A percentile compares a stretch with the other conserved stretches of the same genome.
These are phyloP conservation scores for Ophiostoma pallidulum DNA, from an alignment of 2,329 filamentous ascomycete genomes.

Conservation along the genomic window DNA sequence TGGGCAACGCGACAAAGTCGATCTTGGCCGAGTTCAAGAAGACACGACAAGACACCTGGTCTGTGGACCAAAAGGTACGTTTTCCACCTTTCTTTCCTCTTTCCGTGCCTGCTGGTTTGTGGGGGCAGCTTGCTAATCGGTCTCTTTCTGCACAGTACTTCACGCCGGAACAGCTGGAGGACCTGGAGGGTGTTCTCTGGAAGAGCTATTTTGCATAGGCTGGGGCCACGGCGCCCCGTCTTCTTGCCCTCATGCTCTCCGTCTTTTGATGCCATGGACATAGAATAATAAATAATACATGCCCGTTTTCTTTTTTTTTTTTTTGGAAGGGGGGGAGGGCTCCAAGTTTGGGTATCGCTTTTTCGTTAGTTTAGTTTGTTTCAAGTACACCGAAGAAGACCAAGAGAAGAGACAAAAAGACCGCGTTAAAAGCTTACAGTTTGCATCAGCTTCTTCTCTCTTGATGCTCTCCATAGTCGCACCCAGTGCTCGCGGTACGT, in stretches of 20 bases:
- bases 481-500: no score
- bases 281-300: no score
- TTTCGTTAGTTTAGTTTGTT: no score
- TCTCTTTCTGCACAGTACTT: constrained; percentile 50
- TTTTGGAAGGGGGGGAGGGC: no score
- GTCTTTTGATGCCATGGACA: no score
- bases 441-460: no score
- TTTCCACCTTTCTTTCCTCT: not conserved
- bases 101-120: not conserved
- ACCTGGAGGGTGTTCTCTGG: constrained; percentile 93
- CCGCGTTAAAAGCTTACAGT: no score
- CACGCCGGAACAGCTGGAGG: constrained; percentile 83
- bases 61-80: constrained; percentile 86
- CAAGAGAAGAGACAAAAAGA: no score
- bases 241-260: not conserved
- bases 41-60: constrained; percentile 97
- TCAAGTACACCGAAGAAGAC: no score
- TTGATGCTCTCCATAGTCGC: no score
- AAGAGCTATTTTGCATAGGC: constrained; percentile 93
- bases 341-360: no score
- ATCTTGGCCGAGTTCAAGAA: constrained; percentile 98
- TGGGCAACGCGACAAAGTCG: constrained; percentile 90
- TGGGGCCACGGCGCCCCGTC: not conserved
- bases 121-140: not conserved
- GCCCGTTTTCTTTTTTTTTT: no score